Evolutionary conservation across 2,329 filamentous ascomycete genomes (phyloP).

Genomic region (Aspergillus sp.): DNA sequence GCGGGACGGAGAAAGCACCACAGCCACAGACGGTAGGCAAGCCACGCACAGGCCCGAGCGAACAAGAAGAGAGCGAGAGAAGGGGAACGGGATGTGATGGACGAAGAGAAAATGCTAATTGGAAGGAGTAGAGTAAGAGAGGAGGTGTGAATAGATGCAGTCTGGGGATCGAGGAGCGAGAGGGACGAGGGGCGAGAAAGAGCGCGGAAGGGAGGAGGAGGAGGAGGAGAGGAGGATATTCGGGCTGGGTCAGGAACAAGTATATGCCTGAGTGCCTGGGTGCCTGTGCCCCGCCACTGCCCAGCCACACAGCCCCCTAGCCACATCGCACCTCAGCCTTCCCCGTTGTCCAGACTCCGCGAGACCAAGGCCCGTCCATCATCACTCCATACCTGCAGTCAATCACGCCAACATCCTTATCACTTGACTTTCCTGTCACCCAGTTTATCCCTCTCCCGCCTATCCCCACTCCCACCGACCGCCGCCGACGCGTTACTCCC

Average conservation of each 20-base stretch:
- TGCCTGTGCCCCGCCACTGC: conserved; percentile 3
- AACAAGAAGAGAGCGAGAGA: conserved; percentile 7
- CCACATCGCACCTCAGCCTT: too few species aligned
- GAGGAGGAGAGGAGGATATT: conserved; percentile 10
- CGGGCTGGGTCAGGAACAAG: conserved; percentile 10
- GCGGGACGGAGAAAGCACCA: not conserved
- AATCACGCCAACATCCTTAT: too few species aligned
- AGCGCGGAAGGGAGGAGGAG: conserved; percentile 5
- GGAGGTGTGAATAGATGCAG: conserved; percentile 7
- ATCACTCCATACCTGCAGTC: too few species aligned
- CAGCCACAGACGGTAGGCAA: conserved; percentile 1
- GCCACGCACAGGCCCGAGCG: conserved; percentile 5
- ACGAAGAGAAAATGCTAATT: conserved; percentile 3
- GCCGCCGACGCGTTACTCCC: conserved; percentile 2
- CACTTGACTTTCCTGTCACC: not conserved
- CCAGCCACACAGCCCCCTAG: too few species aligned
- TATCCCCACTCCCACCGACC: not conserved
- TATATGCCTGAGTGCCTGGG: conserved; percentile 2
- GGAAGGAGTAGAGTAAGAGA: conserved; percentile 4
- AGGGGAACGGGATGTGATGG: conserved; percentile 1
- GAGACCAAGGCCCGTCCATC: too few species aligned
- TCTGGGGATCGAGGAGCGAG: conserved; percentile 10
- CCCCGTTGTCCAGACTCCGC: too few species aligned
- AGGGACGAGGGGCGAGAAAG: conserved; percentile 6
- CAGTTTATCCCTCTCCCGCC: conserved; percentile 2